Evolutionary conservation across 257 asterid species (phyloP), one percentile per base, ranked within the genome.

Genomic region (Nicotiana attenuata): DNA sequence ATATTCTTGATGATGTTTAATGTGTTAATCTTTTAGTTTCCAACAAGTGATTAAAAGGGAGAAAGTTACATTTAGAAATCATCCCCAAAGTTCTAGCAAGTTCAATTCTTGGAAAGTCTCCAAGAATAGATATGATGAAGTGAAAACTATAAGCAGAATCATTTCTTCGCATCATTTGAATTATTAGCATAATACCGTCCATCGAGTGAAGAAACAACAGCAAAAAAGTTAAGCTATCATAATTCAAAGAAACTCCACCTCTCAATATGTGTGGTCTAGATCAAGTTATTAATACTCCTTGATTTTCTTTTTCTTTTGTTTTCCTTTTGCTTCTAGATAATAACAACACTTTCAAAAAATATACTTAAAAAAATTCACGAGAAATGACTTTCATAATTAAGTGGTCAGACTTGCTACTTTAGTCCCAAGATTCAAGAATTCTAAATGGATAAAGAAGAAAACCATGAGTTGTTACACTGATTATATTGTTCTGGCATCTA

Each of bases 11-110:
- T 71, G 60, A 73, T 45, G 1, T 73, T 73, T n/a, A 13, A 73
- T 73, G 78, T 22, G 22, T 57, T 41, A 22, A 20, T 5, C 77
- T n/a, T 69, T 11, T 71, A 71, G 59, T 55, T 45, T 71, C 59
- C 78, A 71, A 13, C 38, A 71, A 71, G 14, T 73, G 38, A 20
- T 47, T 45, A 45, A 47, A 47, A 73, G 38, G 60, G 60, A 47
- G 60, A 22, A 71, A 45, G 61, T 7, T 73, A 31, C 15, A 47
- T 22, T 73, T 24, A 73, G 38, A 45, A 45, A 45, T 45, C 14
- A 0, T 73, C 35, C 60, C 78, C 60, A 73, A 73, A 73, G 60
- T 73, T 6, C 78, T 71, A 73, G 60, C 35, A 28, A 71, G 78
- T 71, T 71, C 78, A 13, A 29, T 64, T 64, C 38, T 26, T 13